Evolutionary conservation across 2,329 filamentous ascomycete species (phyloP).

Genomic region (Colletotrichum eleusines): DNA sequence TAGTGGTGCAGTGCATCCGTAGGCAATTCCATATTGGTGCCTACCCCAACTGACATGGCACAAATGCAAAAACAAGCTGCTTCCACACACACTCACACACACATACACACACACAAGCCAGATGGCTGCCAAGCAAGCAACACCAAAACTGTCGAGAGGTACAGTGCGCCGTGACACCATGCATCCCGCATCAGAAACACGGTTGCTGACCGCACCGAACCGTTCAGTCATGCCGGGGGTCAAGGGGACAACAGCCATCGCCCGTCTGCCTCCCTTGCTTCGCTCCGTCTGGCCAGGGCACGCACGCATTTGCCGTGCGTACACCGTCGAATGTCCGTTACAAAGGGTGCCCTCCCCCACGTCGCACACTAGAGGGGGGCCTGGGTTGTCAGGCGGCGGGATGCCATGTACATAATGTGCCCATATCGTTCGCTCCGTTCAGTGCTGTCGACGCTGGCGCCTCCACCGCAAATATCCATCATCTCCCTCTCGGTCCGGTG

Average conservation of each 20-base stretch:
- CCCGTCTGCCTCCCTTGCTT: constrained; percentile 17
- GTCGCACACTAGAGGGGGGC: neutral
- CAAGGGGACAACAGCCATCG: neutral
- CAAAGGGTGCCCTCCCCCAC: neutral
- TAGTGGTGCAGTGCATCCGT: neutral
- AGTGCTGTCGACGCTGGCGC: constrained; percentile 20
- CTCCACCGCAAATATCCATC: constrained; percentile 15
- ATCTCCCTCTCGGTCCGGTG: constrained; percentile 16
- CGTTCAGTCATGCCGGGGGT: constrained; percentile 5
- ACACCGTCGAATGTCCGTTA: constrained; percentile 3
- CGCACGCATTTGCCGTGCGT: constrained; percentile 8
- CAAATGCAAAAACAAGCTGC: constrained; percentile 7
- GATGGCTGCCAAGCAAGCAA: constrained; percentile 16
- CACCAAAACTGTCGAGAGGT: constrained; percentile 16
- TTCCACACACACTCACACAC: too few species aligned
- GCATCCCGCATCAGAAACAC: constrained; percentile 24
- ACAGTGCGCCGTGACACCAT: constrained; percentile 22
- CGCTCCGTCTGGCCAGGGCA: constrained; percentile 4
- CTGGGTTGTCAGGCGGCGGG: neutral
- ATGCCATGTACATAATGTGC: constrained; percentile 8
- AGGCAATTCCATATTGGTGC: constrained; percentile 13
- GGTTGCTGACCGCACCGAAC: constrained; percentile 29
- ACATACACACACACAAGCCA: constrained; percentile 17
- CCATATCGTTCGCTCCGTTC: constrained; percentile 6
- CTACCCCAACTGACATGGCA: neutral